Base-by-base conservation (phyloP, 2,329 filamentous ascomycete genomes). In the Pezicula neosporulosa region DNA sequence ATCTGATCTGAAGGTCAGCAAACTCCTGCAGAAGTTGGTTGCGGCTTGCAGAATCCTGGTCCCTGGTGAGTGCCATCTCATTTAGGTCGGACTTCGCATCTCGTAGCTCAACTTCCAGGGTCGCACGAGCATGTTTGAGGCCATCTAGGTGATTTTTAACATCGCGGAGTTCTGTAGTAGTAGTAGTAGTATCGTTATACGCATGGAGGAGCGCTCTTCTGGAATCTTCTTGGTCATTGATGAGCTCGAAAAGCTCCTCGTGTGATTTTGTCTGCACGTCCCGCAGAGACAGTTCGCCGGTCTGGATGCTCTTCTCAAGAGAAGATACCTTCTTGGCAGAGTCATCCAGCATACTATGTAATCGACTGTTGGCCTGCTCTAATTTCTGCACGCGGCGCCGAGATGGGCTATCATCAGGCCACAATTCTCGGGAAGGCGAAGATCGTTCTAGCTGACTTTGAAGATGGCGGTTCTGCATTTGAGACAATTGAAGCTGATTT, bases 311-410 rank as follows among this genome's bases (percentile, higher is more conserved):
- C 66, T 89, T 88, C 70, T 97, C 94, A 19, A 97, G 73, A 1
- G 87, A 82, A 6, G 93, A 96, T 2, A 97, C 87, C 72, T 97
- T 97, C 76, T 90, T 93, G 16, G 87, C 79, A 3, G 93, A 97
- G 68, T 97, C 91, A 68, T 97, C 93, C 5, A 97, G 85, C 81
- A 96, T 90, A 56, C 96, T 90, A 64, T 97, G 93, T 13, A 97
- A 79, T 51, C 91, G 85, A 68, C 82, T 92, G 70, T 97, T 97
- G 66, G 89, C 93, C 60, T 90, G 85, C 70, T 97, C 93, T 5
- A 97, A 80, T 71, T 97, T 93, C 66, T 96, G 88, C 63, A 96
- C 86, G 15, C 94, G 85, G 49, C 86, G 81, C 44, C 88, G 68
- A 2, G 90, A 93, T 1, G 90, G 89, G 60, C 86, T 93, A 42